Evolutionary conservation across 768 basidiomycete genomes (phyloP).

Genomic region (Suillus weaverae): DNA sequence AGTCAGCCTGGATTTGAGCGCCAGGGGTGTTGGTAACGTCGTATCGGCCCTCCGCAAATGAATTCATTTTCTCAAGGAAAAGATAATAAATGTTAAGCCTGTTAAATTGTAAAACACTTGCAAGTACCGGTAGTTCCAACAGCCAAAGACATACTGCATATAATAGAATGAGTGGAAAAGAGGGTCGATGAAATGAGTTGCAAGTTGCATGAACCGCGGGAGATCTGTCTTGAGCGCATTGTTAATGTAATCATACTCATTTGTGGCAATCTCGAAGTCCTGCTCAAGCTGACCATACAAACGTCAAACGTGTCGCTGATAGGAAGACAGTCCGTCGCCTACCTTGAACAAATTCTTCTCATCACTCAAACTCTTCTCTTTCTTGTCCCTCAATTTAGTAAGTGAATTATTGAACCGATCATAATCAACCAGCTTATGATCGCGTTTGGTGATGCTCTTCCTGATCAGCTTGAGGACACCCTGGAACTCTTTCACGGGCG

Average conservation of each 20-base stretch:
- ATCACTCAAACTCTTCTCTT: conserved; percentile 93
- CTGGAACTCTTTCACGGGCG: conserved; percentile 88
- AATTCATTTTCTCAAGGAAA: conserved; percentile 90
- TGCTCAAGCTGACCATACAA: conserved; percentile 71
- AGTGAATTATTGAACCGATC: conserved; percentile 96
- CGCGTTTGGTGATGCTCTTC: conserved; percentile 94
- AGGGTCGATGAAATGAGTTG: conserved; percentile 91
- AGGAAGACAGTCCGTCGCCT: conserved; percentile 16
- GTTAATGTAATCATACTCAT: conserved; percentile 94
- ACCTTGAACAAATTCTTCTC: conserved; percentile 98
- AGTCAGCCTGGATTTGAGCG: conserved; percentile 72
- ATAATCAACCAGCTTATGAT: conserved; percentile 96
- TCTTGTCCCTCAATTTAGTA: conserved; percentile 95
- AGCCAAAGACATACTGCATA: conserved; percentile 79
- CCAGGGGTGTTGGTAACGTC: conserved; percentile 64
- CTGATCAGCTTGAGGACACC: conserved; percentile 83
- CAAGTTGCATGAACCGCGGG: conserved; percentile 86
- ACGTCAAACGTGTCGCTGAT: background rate
- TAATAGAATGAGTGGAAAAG: conserved; percentile 99
- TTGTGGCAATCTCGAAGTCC: conserved; percentile 90
- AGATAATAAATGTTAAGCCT: conserved; percentile 94
- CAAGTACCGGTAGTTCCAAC: background rate
- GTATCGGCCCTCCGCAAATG: conserved; percentile 80
- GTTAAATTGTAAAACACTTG: conserved; percentile 7
- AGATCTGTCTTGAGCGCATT: conserved; percentile 87